Evolutionary conservation across 2,329 filamentous ascomycete genomes (phyloP).

Genomic region (Venturia carpophila): DNA sequence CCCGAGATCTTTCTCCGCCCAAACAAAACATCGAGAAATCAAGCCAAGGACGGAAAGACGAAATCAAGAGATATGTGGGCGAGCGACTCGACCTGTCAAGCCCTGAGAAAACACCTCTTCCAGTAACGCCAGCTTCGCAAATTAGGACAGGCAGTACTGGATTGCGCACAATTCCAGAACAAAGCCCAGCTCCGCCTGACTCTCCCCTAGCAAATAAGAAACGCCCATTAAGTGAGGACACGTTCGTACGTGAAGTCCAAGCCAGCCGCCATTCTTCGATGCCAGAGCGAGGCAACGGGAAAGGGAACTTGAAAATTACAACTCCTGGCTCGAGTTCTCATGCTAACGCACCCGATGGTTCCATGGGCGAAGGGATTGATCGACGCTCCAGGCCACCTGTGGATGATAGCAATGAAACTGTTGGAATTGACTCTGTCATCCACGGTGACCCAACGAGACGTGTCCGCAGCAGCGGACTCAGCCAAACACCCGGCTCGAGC

Average conservation of each 20-base stretch:
- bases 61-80: neutral
- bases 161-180: slow-evolving; percentile 47
- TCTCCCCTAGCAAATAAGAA: slow-evolving; percentile 35
- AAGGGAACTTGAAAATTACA: neutral
- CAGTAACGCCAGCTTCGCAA: slow-evolving; percentile 22
- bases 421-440: slow-evolving; percentile 36
- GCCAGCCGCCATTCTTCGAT: slow-evolving; percentile 27
- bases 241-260: neutral
- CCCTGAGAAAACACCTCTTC: slow-evolving; percentile 23
- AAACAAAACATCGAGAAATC: neutral
- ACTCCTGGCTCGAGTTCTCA: slow-evolving; percentile 1
- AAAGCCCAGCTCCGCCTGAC: slow-evolving; percentile 34
- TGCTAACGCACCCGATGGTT: slow-evolving; percentile 24
- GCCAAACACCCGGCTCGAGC: slow-evolving; percentile 26
- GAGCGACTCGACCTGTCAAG: neutral
- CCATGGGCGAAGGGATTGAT: slow-evolving; percentile 30
- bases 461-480: slow-evolving; percentile 29
- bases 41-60: slow-evolving; percentile 5
- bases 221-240: slow-evolving; percentile 25
- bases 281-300: slow-evolving; percentile 21
- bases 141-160: slow-evolving; percentile 27
- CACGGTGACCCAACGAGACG: slow-evolving; percentile 30
- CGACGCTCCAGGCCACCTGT: slow-evolving; percentile 35
- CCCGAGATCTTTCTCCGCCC: neutral
- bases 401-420: slow-evolving; percentile 40